phyloP scores from a whole-genome alignment of 176 grass and related monocot genomes.

The Aegilops tauschii region DNA sequence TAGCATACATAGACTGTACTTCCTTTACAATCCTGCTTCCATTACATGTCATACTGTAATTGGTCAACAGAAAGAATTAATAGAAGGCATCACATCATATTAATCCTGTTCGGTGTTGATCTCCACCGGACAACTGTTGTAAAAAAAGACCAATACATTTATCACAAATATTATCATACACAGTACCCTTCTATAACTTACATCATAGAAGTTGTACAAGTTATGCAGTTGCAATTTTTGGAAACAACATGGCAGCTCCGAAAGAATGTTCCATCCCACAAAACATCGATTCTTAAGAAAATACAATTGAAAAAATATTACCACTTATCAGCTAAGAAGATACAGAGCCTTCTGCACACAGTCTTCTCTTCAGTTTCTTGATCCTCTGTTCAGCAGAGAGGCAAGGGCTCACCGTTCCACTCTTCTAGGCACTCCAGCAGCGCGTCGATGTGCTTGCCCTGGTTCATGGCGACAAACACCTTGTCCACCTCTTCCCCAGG shows the following conservation, averaged over 20 bases:
- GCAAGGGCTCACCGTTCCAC: not conserved
- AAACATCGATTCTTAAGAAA: too few species aligned
- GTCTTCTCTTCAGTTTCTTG: not conserved
- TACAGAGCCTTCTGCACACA: not conserved
- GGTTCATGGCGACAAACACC: not conserved
- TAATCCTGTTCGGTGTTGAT: too few species aligned
- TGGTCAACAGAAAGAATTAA: too few species aligned
- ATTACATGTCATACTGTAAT: too few species aligned
- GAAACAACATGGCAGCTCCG: not conserved
- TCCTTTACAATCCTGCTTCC: not conserved
- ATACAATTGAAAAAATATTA: too few species aligned
- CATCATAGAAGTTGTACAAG: not conserved
- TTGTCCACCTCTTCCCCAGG: not conserved
- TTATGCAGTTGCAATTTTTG: not conserved
- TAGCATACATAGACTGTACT: too few species aligned
- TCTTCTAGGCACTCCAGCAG: not conserved
- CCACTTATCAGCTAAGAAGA: too few species aligned
- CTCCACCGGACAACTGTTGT: too few species aligned
- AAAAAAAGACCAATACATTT: too few species aligned
- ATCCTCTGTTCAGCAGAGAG: not conserved
- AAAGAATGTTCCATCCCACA: too few species aligned
- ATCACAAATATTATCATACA: too few species aligned
- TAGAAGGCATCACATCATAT: too few species aligned
- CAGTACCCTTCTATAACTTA: not conserved
- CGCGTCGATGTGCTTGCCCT: not conserved